Base-by-base conservation (phyloP, 768 basidiomycete species). In the Russula ochroleuca region DNA sequence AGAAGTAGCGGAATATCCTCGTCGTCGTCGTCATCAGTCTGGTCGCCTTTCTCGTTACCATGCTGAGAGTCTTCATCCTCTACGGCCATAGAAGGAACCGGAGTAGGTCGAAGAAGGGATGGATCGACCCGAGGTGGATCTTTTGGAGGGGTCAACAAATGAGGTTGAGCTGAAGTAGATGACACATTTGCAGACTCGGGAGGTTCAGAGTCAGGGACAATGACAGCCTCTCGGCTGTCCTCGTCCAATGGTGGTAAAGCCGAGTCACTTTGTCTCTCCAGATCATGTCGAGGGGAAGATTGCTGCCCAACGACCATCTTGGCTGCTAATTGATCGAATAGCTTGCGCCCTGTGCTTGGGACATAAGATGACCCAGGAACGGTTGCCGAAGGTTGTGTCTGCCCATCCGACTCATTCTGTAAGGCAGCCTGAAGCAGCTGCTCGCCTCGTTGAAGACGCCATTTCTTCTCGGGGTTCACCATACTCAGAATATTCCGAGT, bases 141-240 rank as follows among this genome's bases (percentile, higher is more conserved):
- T 4, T 58, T 54, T 52, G 25, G 41, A 57, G 54, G 17, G 43
- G 45, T n/a, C 14, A 28, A 51, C 25, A 37, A 43, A 50, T 35
- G 38, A 33, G 54, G 54, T 31, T 13, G 58, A 31, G 47, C 14
- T 13, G 40, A 31, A 43, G 47, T 61, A 40, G 35, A 60, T 57
- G 57, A 40, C 54, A 49, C 63, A n/a, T 64, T 63, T 51, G 71
- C 75, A 23, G 74, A 77, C 33, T 75, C 76, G 21, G 74, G 71
- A 52, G 83, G 81, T 65, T 87, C 86, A 2, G 86, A 88, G 69
- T 88, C 87, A 2, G 86, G 85, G 17, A 89, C 76, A 56, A 86
- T 60, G 37, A 83, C 83, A 67, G 79, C 75, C 45, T 69, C 62
- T 31, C 43, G 57, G 28, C 68, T 69, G 19, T 66, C 64, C 17